Base-by-base conservation (phyloP, 805 yeast genomes). In the Torulaspora franciscae region DNA sequence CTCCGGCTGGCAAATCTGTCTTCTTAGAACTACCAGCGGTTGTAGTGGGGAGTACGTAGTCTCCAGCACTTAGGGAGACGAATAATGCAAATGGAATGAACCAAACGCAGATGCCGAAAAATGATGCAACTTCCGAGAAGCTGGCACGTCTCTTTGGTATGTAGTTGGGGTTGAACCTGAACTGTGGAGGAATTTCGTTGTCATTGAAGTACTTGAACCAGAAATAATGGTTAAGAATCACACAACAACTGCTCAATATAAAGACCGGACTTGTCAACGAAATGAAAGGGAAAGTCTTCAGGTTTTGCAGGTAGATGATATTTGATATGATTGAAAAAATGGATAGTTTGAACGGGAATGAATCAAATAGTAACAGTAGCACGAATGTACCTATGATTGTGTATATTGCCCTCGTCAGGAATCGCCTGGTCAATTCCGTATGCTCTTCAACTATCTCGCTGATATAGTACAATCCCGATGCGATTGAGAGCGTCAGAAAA, bases 381-480 rank as follows among this genome's bases (percentile, higher is more conserved):
- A 79, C 62, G 41, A 80, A 76, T 0, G 75, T 52, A 0, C 49
- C 72, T 7, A 85, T 75, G n/a, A 87, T 77, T 2, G 69, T 68
- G 60, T 79, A 79, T 27, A 90, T 88, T 42, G 80, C 62, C 51
- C 81, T 73, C 36, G 71, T 73, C 30, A 93, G 70, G 43, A 88
- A 72, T 46, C 87, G 68, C 56, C 79, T 83, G 8, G 98, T 86
- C 39, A 89, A 80, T 51, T 85, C 93, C 0, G 95, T 77, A 63
- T 93, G 91, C 58, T 90, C 97, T 62, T 93, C 99, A 11, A 93
- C 95, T 26, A 89, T 68, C 62, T 93, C 99, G 7, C 95, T 85
- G 30, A 91, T 72, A 57, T 89, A 90, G 70, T 89, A 93, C 27
- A 93, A 70, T 0, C 96, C 98, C 2, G 95, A 85, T 0, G 98